Evolutionary conservation across 495 filamentous ascomycete genomes (phyloP).

Genomic region (Jackrogersella multiformis): DNA sequence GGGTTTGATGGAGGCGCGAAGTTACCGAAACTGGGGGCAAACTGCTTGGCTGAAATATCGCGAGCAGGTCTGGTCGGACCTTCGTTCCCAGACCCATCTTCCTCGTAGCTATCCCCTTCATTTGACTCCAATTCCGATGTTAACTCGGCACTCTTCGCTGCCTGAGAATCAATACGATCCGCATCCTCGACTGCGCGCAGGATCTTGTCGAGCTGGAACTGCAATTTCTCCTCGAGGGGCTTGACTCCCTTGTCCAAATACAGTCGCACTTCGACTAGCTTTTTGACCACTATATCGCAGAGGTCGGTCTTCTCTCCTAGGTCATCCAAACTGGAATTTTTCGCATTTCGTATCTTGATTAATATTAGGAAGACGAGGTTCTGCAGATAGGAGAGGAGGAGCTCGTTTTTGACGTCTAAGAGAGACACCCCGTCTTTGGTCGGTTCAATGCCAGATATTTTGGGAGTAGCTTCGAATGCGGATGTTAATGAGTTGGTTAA

Average conservation of each 20-base stretch:
- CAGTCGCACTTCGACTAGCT: conserved; percentile 83
- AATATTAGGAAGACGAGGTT: conserved; percentile 91
- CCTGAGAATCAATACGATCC: conserved; percentile 52
- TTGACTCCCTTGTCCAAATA: conserved; percentile 91
- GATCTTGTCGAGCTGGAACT: conserved; percentile 90
- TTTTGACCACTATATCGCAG: conserved; percentile 70
- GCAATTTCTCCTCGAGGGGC: conserved; percentile 84
- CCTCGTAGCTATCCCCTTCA: conserved; percentile 46
- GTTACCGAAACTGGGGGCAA: conserved; percentile 70
- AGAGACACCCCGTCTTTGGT: conserved; percentile 90
- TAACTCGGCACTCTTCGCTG: conserved; percentile 46
- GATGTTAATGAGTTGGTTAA: conserved; percentile 70
- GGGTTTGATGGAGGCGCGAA: conserved; percentile 50
- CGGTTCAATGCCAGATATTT: conserved; percentile 62
- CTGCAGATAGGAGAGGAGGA: conserved; percentile 94
- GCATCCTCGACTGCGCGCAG: conserved; percentile 85
- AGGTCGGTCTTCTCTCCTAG: conserved; percentile 12
- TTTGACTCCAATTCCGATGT: conserved; percentile 55
- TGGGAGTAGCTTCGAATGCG: conserved; percentile 68
- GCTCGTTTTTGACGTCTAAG: conserved; percentile 92
- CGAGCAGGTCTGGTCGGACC: conserved; percentile 56
- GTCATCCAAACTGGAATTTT: conserved; percentile 45
- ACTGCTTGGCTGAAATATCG: conserved; percentile 63
- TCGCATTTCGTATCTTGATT: conserved; percentile 74
- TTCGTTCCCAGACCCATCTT: conserved; percentile 48